Conservation (phyloP, 192 early-diverging fungal genomes). For the Phlyctochytrium bullatum region DNA sequence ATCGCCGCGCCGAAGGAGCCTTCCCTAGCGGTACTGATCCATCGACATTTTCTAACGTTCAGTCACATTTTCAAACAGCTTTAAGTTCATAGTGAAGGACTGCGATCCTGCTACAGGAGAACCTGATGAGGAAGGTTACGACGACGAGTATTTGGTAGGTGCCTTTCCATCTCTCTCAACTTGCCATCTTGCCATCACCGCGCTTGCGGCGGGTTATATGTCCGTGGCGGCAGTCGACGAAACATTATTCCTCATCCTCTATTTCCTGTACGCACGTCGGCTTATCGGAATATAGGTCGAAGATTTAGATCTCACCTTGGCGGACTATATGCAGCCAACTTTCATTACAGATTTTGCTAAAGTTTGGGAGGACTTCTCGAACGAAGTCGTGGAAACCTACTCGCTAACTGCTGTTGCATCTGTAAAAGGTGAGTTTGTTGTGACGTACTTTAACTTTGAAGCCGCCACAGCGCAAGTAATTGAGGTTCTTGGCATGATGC, state of each 20-base stretch:
- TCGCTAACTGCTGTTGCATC: constrained; percentile 74
- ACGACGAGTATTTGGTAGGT: constrained; percentile 83
- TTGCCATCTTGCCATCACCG: constrained; percentile 2
- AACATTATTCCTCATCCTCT: constrained; percentile 6
- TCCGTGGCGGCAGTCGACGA: no score
- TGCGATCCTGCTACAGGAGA: constrained; percentile 93
- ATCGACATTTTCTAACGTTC: constrained; percentile 6
- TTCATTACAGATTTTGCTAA: constrained; percentile 76
- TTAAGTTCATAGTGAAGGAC: constrained; percentile 91
- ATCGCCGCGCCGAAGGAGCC: constrained; percentile 59
- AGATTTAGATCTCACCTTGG: constrained; percentile 75
- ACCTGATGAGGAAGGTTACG: constrained; percentile 84
- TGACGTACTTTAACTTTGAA: constrained; percentile 13
- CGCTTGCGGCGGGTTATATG: no score
- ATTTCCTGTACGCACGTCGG: neutral
- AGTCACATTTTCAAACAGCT: constrained; percentile 79
- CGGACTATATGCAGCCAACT: constrained; percentile 88
- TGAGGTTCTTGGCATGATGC: constrained; percentile 84
- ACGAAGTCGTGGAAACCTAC: constrained; percentile 85
- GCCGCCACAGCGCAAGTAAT: constrained; percentile 70
- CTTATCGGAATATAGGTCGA: constrained; percentile 71
- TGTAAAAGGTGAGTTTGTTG: constrained; percentile 59
- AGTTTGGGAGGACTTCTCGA: constrained; percentile 77
- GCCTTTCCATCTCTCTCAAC: neutral
- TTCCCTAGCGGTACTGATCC: constrained; percentile 51